Evolutionary conservation across 2,329 filamentous ascomycete species (phyloP).

Genomic region (Plenodomus biglobosus): DNA sequence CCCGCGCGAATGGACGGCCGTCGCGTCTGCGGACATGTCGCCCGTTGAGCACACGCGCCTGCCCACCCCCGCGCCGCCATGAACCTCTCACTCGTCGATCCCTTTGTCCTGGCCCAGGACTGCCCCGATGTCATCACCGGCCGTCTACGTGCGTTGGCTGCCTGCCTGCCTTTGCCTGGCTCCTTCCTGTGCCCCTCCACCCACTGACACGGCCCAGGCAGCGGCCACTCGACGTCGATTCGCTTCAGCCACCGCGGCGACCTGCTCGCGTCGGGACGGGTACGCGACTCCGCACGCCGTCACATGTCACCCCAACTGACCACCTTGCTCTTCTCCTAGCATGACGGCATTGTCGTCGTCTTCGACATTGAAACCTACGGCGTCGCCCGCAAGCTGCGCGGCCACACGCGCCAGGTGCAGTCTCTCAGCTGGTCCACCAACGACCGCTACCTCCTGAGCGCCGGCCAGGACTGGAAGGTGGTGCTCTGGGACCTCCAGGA

Average conservation of each 20-base stretch:
- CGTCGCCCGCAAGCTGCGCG: constrained; percentile 88
- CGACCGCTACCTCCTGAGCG: constrained; percentile 86
- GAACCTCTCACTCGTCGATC: constrained; percentile 73
- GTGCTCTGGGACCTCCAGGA: constrained; percentile 90
- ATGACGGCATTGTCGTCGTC: constrained; percentile 89
- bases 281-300: constrained; percentile 43
- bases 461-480: constrained; percentile 94
- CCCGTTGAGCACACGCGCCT: constrained; percentile 14
- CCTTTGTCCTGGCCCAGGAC: constrained; percentile 73
- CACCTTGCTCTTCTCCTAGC: constrained; percentile 40
- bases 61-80: constrained; percentile 48
- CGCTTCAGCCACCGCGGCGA: constrained; percentile 95
- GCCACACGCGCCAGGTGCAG: constrained; percentile 91
- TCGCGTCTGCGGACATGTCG: constrained; percentile 25
- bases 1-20: constrained; percentile 19
- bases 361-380: constrained; percentile 98
- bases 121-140: constrained; percentile 89
- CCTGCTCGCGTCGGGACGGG: constrained; percentile 88
- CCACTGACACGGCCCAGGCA: constrained; percentile 50
- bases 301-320: constrained; percentile 23
- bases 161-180: constrained; percentile 30
- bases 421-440: constrained; percentile 93
- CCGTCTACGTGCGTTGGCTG: constrained; percentile 72
- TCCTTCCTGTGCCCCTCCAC: neutral
- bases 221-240: constrained; percentile 65